Conservation (phyloP, 805 yeast genomes). For the Danielia reshetovae region DNA sequence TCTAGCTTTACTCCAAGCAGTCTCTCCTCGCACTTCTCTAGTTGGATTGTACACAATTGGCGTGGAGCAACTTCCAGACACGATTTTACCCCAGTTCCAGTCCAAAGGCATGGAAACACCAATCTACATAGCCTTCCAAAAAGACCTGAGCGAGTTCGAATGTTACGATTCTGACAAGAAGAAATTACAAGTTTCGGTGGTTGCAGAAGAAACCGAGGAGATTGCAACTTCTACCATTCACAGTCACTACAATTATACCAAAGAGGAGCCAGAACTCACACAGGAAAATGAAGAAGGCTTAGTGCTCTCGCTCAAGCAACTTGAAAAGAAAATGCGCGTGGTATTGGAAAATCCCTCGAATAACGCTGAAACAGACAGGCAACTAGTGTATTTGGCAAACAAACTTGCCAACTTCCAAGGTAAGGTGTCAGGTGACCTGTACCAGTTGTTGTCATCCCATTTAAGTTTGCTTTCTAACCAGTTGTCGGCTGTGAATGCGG, state of each 20-base stretch:
- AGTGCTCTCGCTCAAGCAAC: constrained; percentile 16
- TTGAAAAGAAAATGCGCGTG: constrained; percentile 19
- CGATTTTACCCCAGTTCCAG: constrained; percentile 10
- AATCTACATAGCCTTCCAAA: constrained; percentile 7
- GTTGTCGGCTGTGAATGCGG: constrained; percentile 14
- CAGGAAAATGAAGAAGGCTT: constrained; percentile 11
- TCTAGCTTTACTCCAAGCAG: constrained; percentile 24
- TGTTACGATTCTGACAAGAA: constrained; percentile 5
- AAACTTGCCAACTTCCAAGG: constrained; percentile 16
- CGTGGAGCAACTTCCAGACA: constrained; percentile 2
- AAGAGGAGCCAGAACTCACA: constrained; percentile 8
- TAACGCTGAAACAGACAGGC: constrained; percentile 8
- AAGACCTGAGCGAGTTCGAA: constrained; percentile 1
- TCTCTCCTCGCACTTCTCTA: constrained; percentile 23
- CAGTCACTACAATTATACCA: constrained; percentile 24
- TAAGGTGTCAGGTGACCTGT: constrained; percentile 3
- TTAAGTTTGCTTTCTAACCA: constrained; percentile 30
- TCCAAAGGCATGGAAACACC: constrained; percentile 1
- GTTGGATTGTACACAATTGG: constrained; percentile 30
- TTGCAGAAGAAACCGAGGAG: constrained; percentile 28
- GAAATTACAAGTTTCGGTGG: constrained; percentile 18
- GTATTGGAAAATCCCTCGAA: constrained; percentile 15
- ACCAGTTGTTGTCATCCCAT: constrained; percentile 23
- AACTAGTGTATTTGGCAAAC: constrained; percentile 27
- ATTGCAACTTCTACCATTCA: constrained; percentile 30